phyloP scores from a whole-genome alignment of 345 rosid genomes.

The Bretschneidera sinensis region DNA sequence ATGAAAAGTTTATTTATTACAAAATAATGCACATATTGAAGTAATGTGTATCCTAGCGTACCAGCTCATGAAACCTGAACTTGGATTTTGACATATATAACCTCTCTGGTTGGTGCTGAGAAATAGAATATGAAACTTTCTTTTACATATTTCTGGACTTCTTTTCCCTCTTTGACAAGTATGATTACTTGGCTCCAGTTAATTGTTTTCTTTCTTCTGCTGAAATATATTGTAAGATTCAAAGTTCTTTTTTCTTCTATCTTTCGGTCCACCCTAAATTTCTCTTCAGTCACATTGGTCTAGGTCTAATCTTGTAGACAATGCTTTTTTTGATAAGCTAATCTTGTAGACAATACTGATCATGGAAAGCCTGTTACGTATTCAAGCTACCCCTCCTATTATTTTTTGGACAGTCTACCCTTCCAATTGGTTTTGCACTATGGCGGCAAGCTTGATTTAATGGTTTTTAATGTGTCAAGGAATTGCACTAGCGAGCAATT shows the following conservation, averaged over 20 bases:
- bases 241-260: no score
- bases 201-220: background rate
- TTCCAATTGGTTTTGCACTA: background rate
- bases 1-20: no score
- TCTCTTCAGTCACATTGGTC: background rate
- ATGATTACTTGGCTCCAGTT: no score
- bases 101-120: background rate
- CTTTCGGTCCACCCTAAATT: background rate
- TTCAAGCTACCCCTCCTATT: background rate
- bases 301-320: no score
- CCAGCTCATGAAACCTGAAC: background rate
- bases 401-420: background rate
- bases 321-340: no score
- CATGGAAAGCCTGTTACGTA: background rate
- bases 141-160: background rate
- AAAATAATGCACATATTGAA: background rate
- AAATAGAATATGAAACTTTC: no score
- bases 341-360: background rate
- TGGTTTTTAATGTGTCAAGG: background rate
- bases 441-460: no score
- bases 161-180: background rate
- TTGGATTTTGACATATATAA: background rate
- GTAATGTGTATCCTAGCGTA: background rate
- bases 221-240: background rate
- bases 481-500: constrained; percentile 5